A percentile compares a stretch with the other conserved stretches of the same genome.
These are phyloP conservation scores for Aotearoamyces nothofagi DNA, from an alignment of 2,329 filamentous ascomycete genomes.

Conservation along the genomic window DNA sequence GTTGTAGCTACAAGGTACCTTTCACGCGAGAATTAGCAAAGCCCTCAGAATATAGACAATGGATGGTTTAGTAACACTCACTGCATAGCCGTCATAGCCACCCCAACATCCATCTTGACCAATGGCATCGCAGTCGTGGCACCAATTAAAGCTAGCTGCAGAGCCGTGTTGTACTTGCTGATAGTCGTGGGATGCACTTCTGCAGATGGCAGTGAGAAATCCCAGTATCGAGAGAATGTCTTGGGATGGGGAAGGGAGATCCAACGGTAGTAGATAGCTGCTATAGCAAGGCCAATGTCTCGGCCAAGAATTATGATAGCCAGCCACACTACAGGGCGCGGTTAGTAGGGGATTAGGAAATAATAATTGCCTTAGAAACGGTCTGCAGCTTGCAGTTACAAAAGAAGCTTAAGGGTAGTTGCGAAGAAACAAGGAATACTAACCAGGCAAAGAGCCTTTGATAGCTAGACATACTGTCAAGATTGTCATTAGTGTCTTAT, in stretches of 20 bases:
- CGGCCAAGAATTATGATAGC: constrained; percentile 82
- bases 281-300: constrained; percentile 67
- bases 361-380: too few relatives aligned
- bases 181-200: constrained; percentile 74
- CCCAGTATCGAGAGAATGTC: constrained; percentile 88
- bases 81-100: constrained; percentile 46
- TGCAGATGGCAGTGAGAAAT: constrained; percentile 81
- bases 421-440: too few relatives aligned
- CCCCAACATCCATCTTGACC: constrained; percentile 39
- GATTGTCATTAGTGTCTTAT: constrained; percentile 92
- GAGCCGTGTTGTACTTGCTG: constrained; percentile 84
- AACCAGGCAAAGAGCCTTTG: constrained; percentile 71
- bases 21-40: constrained; percentile 21
- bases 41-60: not conserved
- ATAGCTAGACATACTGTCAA: constrained; percentile 72
- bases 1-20: constrained; percentile 79
- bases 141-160: constrained; percentile 79
- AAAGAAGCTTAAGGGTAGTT: not conserved
- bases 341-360: not conserved
- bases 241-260: constrained; percentile 88
- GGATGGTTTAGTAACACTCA: constrained; percentile 26
- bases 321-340: constrained; percentile 53
- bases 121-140: constrained; percentile 70
- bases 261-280: constrained; percentile 91
- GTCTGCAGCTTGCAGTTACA: too few relatives aligned